Percentiles rank a stretch among this genome's conserved stretches.
phyloP scores from a whole-genome alignment of 768 basidiomycete genomes.

The Tulasnella sp. region DNA sequence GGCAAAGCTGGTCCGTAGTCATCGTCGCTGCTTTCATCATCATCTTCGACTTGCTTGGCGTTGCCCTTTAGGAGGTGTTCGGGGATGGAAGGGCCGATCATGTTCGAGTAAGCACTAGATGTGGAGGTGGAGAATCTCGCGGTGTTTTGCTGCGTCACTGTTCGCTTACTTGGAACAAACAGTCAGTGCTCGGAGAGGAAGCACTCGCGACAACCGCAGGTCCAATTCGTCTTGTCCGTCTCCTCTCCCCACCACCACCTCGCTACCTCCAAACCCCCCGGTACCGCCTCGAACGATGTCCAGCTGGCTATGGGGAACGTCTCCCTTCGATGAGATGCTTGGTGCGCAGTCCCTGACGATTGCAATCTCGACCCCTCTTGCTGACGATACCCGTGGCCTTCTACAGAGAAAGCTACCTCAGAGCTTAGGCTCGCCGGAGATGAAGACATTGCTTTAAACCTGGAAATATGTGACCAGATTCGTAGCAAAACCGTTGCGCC shows the following conservation, averaged over 20 bases:
- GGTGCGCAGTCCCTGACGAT: slow-evolving; percentile 54
- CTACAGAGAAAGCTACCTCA: slow-evolving; percentile 89
- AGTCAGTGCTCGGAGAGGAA: neutral
- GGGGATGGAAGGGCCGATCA: slow-evolving; percentile 46
- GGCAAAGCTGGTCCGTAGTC: slow-evolving; percentile 37
- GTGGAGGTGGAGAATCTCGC: neutral
- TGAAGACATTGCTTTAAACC: slow-evolving; percentile 89
- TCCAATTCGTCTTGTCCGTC: slow-evolving; percentile 10
- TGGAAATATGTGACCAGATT: slow-evolving; percentile 97
- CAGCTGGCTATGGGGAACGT: slow-evolving; percentile 78
- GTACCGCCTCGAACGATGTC: slow-evolving; percentile 11
- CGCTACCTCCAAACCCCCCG: neutral
- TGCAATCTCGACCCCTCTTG: neutral
- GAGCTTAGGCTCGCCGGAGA: slow-evolving; percentile 79
- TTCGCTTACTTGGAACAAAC: slow-evolving; percentile 17
- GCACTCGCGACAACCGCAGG: slow-evolving; percentile 11
- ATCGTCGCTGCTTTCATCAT: slow-evolving; percentile 34
- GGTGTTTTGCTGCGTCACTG: slow-evolving; percentile 11
- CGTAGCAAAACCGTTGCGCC: slow-evolving; percentile 85
- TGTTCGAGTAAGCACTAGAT: neutral
- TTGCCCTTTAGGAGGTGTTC: slow-evolving; percentile 42
- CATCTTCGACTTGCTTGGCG: slow-evolving; percentile 5
- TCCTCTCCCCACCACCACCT: slow-evolving; percentile 24
- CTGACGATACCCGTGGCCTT: slow-evolving; percentile 34
- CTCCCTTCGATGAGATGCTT: slow-evolving; percentile 80